Base-by-base conservation (phyloP, 352 stramenopile species). In the Globisporangium acanthophoron region DNA sequence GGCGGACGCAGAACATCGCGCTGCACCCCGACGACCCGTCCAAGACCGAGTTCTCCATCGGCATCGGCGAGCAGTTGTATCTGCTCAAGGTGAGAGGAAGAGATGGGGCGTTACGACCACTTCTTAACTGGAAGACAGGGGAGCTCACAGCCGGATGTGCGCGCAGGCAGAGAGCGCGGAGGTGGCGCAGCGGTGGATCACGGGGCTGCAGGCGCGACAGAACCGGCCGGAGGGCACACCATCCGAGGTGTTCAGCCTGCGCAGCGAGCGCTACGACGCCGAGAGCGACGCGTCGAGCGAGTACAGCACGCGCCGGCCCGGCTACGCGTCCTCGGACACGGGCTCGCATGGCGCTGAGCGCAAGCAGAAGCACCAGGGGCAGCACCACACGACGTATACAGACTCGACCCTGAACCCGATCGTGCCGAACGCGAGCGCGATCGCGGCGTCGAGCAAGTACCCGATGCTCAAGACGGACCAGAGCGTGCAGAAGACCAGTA, bases 61-160 rank as follows among this genome's bases (percentile, higher is more conserved):
- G 78, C 48, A 92, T 94, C 49, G 85, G 82, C 59, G 85, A 94
- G 39, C 85, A 94, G 66, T 92, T 82, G 37, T 94, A 94, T 59
- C 59, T 94, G 20, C 78, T 94, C 54, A 90, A 89, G 64, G 76
- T 86, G 51, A 39, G 55, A 27, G 24, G 24, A 27, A 27, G 24
- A 27, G 24, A 27, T 1, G 24, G 24, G 1, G 24, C 24, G 24
- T 27, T 1, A 27, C 24, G 24, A 27, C 24, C 24, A 3, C 24
- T 27, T 27, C 24, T 27, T 27, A 27, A 27, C 24, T 11, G 20
- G 21, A 0, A 3, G 27, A 15, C 20, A 46, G 6, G 11, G 18
- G 29, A 15, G 9, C 43, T 51, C 15, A 48, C 21, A 13, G 20
- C 4, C n/a, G 43, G 11, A 44, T 31, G 27, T 9, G 43, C 13